Percentiles rank a stretch among this genome's conserved stretches.
Conservation (phyloP, 306 rosid genomes). For the Senna siamea region DNA sequence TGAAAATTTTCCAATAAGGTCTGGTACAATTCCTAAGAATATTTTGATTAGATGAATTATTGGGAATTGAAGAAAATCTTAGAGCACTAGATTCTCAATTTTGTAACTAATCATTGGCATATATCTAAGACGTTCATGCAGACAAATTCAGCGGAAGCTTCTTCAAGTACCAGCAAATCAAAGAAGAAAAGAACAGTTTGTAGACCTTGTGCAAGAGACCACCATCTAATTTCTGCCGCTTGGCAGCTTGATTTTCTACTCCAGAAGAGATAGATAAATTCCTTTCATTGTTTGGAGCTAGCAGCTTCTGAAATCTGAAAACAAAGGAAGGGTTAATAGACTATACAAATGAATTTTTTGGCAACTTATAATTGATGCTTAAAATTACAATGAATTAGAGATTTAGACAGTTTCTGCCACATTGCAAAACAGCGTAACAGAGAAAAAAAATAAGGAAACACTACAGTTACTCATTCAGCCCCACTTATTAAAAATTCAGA, state of each 20-base stretch:
- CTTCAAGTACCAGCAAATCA: conserved; percentile 34
- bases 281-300: conserved; percentile 56
- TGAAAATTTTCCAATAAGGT: conserved; percentile 24
- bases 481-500: conserved; percentile 13
- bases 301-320: conserved; percentile 69
- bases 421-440: conserved; percentile 15
- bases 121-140: conserved; percentile 19
- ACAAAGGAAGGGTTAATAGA: conserved; percentile 29
- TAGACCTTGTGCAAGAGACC: conserved; percentile 80
- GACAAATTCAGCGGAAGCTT: conserved; percentile 9
- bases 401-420: conserved; percentile 21
- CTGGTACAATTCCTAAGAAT: conserved; percentile 7
- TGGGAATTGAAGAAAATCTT: conserved; percentile 21
- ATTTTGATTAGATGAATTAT: conserved; percentile 18
- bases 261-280: conserved; percentile 55
- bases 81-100: conserved; percentile 14
- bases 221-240: conserved; percentile 89
- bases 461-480: conserved; percentile 9
- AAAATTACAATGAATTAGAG: conserved; percentile 19
- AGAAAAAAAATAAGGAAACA: conserved; percentile 26
- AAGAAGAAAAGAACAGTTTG: conserved; percentile 32
- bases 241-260: conserved; percentile 79
- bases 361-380: conserved; percentile 10
- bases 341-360: conserved; percentile 28
- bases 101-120: conserved; percentile 18